These are phyloP conservation scores for Cercospora sojina DNA, from an alignment of 2,329 filamentous ascomycete genomes.

Conservation along the genomic window DNA sequence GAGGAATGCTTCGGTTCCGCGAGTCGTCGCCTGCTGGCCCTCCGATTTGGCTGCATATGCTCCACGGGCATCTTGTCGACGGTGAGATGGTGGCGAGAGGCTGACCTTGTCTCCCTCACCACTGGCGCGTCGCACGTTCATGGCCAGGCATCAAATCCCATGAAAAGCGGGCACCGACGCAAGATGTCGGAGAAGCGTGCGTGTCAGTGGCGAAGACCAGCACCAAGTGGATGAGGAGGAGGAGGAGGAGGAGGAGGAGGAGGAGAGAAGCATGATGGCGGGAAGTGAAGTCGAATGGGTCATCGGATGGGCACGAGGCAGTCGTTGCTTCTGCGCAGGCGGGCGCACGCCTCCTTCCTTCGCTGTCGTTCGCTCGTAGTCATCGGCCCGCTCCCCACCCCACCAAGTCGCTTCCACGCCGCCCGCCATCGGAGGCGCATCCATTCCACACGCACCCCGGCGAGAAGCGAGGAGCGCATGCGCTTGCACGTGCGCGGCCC, in stretches of 20 bases:
- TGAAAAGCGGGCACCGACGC: too few species aligned
- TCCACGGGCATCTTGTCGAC: neutral
- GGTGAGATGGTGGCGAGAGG: neutral
- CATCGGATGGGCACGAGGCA: neutral
- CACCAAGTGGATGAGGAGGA: too few species aligned
- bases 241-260: too few species aligned
- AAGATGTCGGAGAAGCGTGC: neutral
- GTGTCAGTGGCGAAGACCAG: neutral
- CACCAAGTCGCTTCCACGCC: too few species aligned
- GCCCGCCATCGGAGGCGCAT: neutral
- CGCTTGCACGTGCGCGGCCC: neutral
- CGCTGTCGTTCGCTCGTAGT: neutral
- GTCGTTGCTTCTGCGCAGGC: neutral
- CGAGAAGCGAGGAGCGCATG: conserved; percentile 5
- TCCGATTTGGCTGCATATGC: neutral
- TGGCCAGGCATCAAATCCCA: conserved; percentile 1
- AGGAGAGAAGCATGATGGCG: neutral
- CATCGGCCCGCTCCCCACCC: neutral
- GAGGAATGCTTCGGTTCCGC: conserved; percentile 28
- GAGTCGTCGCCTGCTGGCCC: neutral
- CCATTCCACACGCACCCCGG: neutral
- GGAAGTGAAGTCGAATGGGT: neutral
- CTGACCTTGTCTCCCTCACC: conserved; percentile 10
- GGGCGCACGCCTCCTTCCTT: neutral
- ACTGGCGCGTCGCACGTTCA: neutral